Conservation (phyloP, 169 alveolate species). For the Perkinsus marinus region DNA sequence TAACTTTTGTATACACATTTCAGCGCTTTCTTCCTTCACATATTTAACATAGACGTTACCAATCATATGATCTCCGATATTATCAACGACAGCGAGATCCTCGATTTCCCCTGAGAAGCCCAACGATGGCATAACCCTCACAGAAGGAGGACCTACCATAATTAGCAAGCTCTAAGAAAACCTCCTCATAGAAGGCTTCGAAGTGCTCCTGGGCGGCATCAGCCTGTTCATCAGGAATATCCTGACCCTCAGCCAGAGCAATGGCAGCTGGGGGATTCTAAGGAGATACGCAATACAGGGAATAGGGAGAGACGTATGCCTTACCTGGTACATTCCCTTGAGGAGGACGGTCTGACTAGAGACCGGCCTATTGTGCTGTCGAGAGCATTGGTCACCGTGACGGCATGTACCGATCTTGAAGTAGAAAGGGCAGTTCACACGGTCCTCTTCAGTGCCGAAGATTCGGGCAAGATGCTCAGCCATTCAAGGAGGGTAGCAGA, state of each 20-base stretch:
- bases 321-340: slow-evolving; percentile 67
- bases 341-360: slow-evolving; percentile 86
- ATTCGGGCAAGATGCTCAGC: slow-evolving; percentile 96
- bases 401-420: slow-evolving; percentile 99
- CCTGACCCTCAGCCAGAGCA: slow-evolving; percentile 91
- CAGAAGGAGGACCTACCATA: slow-evolving; percentile 57
- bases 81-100: slow-evolving; percentile 96
- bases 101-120: slow-evolving; percentile 68
- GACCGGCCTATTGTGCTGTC: slow-evolving; percentile 94
- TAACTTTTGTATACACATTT: slow-evolving; percentile 73
- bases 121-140: neutral
- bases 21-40: slow-evolving; percentile 88
- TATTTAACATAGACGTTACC: slow-evolving; percentile 95
- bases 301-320: neutral
- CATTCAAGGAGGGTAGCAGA: slow-evolving; percentile 47
- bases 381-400: slow-evolving; percentile 97
- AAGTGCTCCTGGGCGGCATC: slow-evolving; percentile 93
- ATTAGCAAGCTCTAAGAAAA: slow-evolving; percentile 82
- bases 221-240: slow-evolving; percentile 71
- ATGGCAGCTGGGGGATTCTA: slow-evolving; percentile 96
- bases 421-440: slow-evolving; percentile 98
- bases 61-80: slow-evolving; percentile 94
- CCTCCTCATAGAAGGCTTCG: slow-evolving; percentile 95
- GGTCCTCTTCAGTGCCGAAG: slow-evolving; percentile 96
- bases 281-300: slow-evolving; percentile 34